phyloP scores from a whole-genome alignment of 192 early-diverging fungal species.

The Geranomyces michiganensis region DNA sequence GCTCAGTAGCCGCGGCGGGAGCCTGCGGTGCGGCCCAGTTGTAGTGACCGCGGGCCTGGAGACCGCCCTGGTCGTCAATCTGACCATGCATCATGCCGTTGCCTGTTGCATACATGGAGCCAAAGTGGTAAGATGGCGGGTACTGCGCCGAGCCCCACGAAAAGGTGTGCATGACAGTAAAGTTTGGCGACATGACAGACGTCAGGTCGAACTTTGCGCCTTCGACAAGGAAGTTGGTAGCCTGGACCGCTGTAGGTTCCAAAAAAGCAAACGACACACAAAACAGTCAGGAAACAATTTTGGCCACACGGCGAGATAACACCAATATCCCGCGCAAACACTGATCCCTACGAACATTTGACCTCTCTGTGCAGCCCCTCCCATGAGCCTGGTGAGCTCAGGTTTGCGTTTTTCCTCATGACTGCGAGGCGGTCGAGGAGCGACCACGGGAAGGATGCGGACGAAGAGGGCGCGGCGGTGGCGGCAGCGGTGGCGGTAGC shows the following conservation, averaged over 20 bases:
- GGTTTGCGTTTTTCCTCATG: slow-evolving; percentile 41
- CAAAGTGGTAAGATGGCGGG: slow-evolving; percentile 92
- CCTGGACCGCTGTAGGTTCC: slow-evolving; percentile 65
- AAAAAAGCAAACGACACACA: background rate
- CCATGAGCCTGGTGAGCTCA: slow-evolving; percentile 81
- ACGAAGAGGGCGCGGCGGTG: background rate
- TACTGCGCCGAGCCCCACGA: slow-evolving; percentile 73
- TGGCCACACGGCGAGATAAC: background rate
- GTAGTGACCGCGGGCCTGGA: slow-evolving; percentile 82
- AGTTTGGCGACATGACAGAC: slow-evolving; percentile 90
- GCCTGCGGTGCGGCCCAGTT: slow-evolving; percentile 68
- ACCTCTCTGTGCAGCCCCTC: slow-evolving; percentile 81
- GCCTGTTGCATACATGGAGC: slow-evolving; percentile 79
- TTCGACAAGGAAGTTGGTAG: slow-evolving; percentile 88
- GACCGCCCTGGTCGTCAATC: slow-evolving; percentile 88
- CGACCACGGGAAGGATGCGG: background rate
- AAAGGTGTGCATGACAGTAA: slow-evolving; percentile 93
- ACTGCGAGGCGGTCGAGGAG: slow-evolving; percentile 25
- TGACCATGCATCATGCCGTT: slow-evolving; percentile 88
- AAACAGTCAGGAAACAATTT: background rate
- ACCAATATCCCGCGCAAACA: background rate
- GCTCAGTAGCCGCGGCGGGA: slow-evolving; percentile 33
- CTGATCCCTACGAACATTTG: slow-evolving; percentile 60
- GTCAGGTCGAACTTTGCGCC: slow-evolving; percentile 93
- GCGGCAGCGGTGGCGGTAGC: slow-evolving; percentile 9